A percentile compares a stretch with the other conserved stretches of the same genome.
Conservation (phyloP, 768 basidiomycete genomes). For the Boletales sp. region DNA sequence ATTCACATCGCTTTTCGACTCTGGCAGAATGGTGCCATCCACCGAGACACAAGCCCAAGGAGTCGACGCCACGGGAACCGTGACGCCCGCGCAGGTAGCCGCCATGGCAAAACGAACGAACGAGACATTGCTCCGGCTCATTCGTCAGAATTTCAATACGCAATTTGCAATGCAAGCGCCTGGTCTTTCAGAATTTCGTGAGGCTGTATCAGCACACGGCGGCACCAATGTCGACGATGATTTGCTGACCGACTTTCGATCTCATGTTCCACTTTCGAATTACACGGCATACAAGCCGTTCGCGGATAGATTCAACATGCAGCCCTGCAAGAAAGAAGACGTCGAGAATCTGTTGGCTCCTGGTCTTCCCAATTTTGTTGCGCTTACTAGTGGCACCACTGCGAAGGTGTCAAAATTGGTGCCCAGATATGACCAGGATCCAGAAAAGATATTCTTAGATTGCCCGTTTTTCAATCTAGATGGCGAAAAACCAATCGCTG, state of each 20-base stretch:
- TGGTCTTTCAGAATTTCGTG: not conserved
- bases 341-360: constrained; percentile 2
- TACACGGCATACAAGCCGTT: constrained; percentile 2
- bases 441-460: no score
- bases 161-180: not conserved
- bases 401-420: not conserved
- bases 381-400: not conserved
- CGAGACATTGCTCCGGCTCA: not conserved
- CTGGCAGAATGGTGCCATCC: no score
- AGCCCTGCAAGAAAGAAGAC: constrained; percentile 7
- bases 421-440: no score
- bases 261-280: constrained; percentile 2
- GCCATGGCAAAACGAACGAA: not conserved
- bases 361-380: not conserved
- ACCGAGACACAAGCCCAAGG: no score
- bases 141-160: not conserved
- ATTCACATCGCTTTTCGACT: no score
- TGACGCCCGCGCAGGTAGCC: not conserved
- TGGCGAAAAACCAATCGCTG: not conserved
- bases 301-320: not conserved
- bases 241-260: not conserved
- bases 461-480: not conserved
- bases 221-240: not conserved
- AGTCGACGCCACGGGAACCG: no score
- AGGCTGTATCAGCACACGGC: not conserved